These are phyloP conservation scores for Magnusiomyces suaveolens DNA, from an alignment of 1,139 yeast species.

Conservation along the genomic window DNA sequence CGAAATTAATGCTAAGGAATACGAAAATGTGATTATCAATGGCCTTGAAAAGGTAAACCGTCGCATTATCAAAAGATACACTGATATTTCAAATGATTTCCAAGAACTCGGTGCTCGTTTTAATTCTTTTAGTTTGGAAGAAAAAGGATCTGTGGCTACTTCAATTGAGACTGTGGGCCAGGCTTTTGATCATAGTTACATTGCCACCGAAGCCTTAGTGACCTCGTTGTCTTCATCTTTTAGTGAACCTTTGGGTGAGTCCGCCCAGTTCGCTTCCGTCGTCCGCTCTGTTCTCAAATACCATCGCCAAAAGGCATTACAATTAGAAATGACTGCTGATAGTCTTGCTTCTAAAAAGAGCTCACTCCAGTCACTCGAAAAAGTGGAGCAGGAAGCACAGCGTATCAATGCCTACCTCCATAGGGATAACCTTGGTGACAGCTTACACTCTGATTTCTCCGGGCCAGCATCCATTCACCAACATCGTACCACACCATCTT, in stretches of 20 bases:
- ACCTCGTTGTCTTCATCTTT: constrained; percentile 61
- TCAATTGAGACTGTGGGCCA: constrained; percentile 70
- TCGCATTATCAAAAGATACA: constrained; percentile 49
- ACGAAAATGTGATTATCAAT: constrained; percentile 45
- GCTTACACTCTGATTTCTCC: not conserved
- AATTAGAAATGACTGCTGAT: constrained; percentile 48
- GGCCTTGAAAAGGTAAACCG: constrained; percentile 61
- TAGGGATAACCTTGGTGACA: constrained; percentile 15
- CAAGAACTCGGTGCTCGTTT: constrained; percentile 63
- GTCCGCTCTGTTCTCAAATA: constrained; percentile 60
- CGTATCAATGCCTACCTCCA: constrained; percentile 31
- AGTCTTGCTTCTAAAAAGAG: constrained; percentile 39
- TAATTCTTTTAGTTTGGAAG: constrained; percentile 64
- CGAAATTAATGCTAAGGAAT: constrained; percentile 45
- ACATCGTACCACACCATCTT: not conserved
- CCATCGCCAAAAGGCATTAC: constrained; percentile 59
- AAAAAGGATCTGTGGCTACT: constrained; percentile 39
- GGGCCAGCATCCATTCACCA: not conserved
- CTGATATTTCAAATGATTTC: constrained; percentile 57
- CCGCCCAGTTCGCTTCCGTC: constrained; percentile 64
- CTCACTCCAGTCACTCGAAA: constrained; percentile 33
- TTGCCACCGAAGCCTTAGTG: constrained; percentile 59
- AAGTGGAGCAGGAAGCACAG: constrained; percentile 36
- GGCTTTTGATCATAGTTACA: constrained; percentile 62
- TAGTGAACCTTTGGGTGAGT: constrained; percentile 77